Conservation (phyloP, 441 rosid genomes). For the Corymbia citriodora region DNA sequence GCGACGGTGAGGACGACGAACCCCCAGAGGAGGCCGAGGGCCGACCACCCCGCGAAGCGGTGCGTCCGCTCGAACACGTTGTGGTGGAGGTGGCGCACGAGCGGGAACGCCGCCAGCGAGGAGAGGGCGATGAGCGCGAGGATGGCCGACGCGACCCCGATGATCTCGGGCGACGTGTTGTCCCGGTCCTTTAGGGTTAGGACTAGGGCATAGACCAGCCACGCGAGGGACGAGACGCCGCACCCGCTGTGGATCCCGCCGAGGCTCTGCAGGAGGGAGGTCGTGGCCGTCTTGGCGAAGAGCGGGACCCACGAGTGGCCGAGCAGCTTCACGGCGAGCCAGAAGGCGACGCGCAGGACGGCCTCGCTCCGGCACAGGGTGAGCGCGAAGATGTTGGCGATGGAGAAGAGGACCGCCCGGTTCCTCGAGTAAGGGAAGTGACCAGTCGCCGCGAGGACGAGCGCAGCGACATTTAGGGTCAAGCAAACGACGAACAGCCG, state of each 20-base stretch:
- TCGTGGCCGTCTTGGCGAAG: conserved; percentile 42
- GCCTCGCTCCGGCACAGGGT: conserved; percentile 76
- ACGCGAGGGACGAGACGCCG: conserved; percentile 60
- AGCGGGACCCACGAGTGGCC: conserved; percentile 60
- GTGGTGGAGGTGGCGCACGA: conserved; percentile 74
- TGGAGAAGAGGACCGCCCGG: conserved; percentile 54
- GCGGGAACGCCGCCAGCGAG: conserved; percentile 57
- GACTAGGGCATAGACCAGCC: conserved; percentile 56
- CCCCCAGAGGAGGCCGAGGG: conserved; percentile 56
- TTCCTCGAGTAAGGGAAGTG: conserved; percentile 56
- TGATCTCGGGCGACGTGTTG: conserved; percentile 44
- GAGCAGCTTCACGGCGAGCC: conserved; percentile 41
- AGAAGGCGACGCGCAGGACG: conserved; percentile 45
- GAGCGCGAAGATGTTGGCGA: conserved; percentile 57
- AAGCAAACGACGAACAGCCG: conserved; percentile 38
- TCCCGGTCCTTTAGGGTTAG: conserved; percentile 38
- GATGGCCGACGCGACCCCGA: conserved; percentile 39
- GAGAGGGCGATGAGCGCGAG: conserved; percentile 52
- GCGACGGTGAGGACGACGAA: conserved; percentile 46
- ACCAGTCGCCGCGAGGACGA: conserved; percentile 52
- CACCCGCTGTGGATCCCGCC: conserved; percentile 82
- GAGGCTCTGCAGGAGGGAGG: conserved; percentile 63
- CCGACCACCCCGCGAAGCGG: conserved; percentile 65
- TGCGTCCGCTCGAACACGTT: conserved; percentile 68
- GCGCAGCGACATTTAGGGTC: conserved; percentile 34